Evolutionary conservation across 2,329 filamentous ascomycete species (phyloP), one percentile per base, ranked within the genome.

Genomic region (Colletotrichum tropicicola): DNA sequence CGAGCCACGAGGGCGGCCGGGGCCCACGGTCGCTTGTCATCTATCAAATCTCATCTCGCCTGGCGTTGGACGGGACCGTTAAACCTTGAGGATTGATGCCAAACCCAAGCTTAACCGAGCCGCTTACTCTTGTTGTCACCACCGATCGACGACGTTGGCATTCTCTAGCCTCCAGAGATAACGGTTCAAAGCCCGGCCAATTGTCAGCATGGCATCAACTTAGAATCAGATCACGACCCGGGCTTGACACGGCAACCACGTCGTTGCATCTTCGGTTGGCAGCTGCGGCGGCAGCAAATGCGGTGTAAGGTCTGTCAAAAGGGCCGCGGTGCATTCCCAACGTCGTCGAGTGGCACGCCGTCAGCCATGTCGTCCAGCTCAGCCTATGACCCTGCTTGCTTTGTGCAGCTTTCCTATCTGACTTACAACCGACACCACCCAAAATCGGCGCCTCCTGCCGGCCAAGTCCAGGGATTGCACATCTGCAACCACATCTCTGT

Each of bases 381-480:
- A 41, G 28, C 57, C 17, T 49, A 43, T 59, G 5, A 28, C n/a
- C 13, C 25, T 44, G 25, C 48, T 48, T 28, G 19, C 19, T 41
- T 37, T 21, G n/a, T 56, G 58, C 62, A 62, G 57, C 49, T 44
- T 62, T 44, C 37, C 57, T 52, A 65, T 62, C 44, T 62, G 27
- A 39, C 44, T 41, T 45, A 55, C 62, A 61, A 30, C 57, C 57
- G 37, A 25, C 17, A 47, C 49, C 57, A 61, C 45, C 28, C 49
- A 61, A 8, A 12, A 30, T 8, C 49, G 52, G 23, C 43, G 37
- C 49, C 45, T 65, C 43, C 47, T 62, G 62, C 37, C 23, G 37
- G 62, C 62, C 62, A 62, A 65, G 62, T 30, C 43, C 49, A 41
- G 25, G 17, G 28, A 51, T 44, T 32, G 32, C 56, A 47, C 12